Conservation (phyloP, 106 monocot species). For the Acorus gramineus region DNA sequence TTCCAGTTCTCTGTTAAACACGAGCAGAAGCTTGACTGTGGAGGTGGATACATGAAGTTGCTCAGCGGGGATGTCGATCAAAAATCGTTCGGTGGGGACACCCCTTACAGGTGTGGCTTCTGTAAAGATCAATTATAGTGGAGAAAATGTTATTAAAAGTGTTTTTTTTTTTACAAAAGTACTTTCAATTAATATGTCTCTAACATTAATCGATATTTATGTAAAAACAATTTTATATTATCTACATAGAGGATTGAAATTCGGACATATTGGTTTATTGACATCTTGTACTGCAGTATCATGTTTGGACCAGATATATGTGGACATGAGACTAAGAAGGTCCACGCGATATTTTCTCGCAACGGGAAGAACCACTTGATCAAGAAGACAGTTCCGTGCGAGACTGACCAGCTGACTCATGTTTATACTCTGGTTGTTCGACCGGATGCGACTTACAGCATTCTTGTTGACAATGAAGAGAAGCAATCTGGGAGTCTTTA, state of each 20-base stretch:
- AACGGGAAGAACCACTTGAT: constrained; percentile 42
- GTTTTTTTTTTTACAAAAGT: too few species aligned
- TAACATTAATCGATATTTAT: too few species aligned
- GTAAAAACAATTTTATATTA: too few species aligned
- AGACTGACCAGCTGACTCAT: constrained; percentile 50
- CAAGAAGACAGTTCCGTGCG: constrained; percentile 43
- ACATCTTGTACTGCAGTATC: constrained; percentile 17
- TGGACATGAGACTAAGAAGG: constrained; percentile 37
- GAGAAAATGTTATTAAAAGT: too few species aligned
- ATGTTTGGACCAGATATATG: constrained; percentile 55
- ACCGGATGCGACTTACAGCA: constrained; percentile 46
- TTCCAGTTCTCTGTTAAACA: constrained; percentile 75
- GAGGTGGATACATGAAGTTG: constrained; percentile 73
- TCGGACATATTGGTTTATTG: too few species aligned
- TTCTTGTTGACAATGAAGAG: constrained; percentile 45
- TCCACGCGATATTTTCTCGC: constrained; percentile 43
- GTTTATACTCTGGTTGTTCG: constrained; percentile 43
- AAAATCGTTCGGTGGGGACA: constrained; percentile 60
- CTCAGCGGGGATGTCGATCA: constrained; percentile 70
- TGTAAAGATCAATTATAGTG: too few species aligned
- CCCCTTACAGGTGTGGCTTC: constrained; percentile 46
- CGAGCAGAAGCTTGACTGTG: constrained; percentile 79
- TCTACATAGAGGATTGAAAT: too few species aligned
- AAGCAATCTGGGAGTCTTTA: constrained; percentile 47
- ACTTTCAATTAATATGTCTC: too few species aligned